Percentiles rank a stretch among this genome's conserved stretches.
These are phyloP conservation scores for Candolleomyces aberdarensis DNA, from an alignment of 768 basidiomycete species.

Conservation along the genomic window DNA sequence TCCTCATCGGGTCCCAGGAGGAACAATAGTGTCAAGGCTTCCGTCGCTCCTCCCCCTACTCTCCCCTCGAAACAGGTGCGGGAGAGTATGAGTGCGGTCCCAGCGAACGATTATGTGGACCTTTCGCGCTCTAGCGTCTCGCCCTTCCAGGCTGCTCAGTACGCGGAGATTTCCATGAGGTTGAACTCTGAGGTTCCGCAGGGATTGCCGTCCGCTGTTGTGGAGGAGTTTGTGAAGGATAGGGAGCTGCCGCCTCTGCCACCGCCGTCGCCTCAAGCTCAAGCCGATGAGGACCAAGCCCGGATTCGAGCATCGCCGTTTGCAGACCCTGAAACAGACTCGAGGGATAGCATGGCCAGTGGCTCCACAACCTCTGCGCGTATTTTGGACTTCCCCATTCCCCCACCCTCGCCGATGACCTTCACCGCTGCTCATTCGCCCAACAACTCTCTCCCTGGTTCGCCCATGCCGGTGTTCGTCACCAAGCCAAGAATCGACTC, in stretches of 20 bases:
- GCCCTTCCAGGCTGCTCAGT: conserved; percentile 74
- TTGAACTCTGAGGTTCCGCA: conserved; percentile 42
- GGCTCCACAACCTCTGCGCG: too few relatives aligned
- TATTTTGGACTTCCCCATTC: conserved; percentile 34
- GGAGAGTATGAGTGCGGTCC: conserved; percentile 11
- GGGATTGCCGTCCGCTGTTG: conserved; percentile 28
- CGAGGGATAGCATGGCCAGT: background rate
- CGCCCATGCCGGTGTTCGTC: background rate
- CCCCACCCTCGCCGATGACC: conserved; percentile 31
- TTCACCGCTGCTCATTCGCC: conserved; percentile 34
- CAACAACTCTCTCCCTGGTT: conserved; percentile 43
- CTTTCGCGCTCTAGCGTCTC: conserved; percentile 67
- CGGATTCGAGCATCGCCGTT: background rate
- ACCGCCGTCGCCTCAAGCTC: conserved; percentile 6
- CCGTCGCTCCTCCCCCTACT: conserved; percentile 16
- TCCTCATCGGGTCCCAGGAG: conserved; percentile 6
- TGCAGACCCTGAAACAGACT: background rate
- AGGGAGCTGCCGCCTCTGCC: conserved; percentile 24
- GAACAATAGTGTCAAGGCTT: conserved; percentile 10
- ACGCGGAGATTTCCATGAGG: conserved; percentile 62
- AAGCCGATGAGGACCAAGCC: background rate
- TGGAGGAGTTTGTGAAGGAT: conserved; percentile 12
- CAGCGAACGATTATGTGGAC: conserved; percentile 55
- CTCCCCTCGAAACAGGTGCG: conserved; percentile 16
- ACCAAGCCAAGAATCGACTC: conserved; percentile 36